phyloP scores from a whole-genome alignment of 352 stramenopile genomes.

The Halophytophthora polymorphica region DNA sequence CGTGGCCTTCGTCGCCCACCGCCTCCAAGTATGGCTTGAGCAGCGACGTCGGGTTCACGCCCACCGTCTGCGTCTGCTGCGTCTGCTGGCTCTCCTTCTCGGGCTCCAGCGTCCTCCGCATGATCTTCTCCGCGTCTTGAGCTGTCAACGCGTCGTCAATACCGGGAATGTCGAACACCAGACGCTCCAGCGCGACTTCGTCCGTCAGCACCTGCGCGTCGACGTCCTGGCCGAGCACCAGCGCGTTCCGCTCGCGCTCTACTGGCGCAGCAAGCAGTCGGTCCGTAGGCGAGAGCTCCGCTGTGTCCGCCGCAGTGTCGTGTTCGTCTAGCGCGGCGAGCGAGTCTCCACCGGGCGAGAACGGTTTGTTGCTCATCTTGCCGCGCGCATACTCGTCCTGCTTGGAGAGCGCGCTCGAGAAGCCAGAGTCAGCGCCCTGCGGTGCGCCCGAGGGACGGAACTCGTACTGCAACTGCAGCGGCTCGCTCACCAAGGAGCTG shows the following conservation, averaged over 20 bases:
- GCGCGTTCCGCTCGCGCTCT: slow-evolving; percentile 34
- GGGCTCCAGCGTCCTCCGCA: background rate
- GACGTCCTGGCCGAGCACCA: slow-evolving; percentile 23
- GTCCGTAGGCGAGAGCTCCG: slow-evolving; percentile 8
- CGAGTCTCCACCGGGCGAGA: slow-evolving; percentile 60
- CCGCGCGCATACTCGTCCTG: slow-evolving; percentile 80
- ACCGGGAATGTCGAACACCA: slow-evolving; percentile 54
- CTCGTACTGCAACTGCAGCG: slow-evolving; percentile 58
- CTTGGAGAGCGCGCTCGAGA: slow-evolving; percentile 64
- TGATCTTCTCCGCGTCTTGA: slow-evolving; percentile 40
- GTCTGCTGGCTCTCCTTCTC: slow-evolving; percentile 5
- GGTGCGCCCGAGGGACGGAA: slow-evolving; percentile 41
- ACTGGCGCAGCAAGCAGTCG: slow-evolving; percentile 19
- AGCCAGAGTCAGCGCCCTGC: slow-evolving; percentile 38
- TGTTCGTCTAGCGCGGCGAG: slow-evolving; percentile 29
- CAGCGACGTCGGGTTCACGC: slow-evolving; percentile 49
- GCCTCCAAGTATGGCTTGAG: slow-evolving; percentile 70
- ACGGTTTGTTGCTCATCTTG: slow-evolving; percentile 78
- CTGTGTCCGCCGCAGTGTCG: background rate
- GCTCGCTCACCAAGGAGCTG: slow-evolving; percentile 43
- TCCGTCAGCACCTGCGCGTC: slow-evolving; percentile 18
- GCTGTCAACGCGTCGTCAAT: slow-evolving; percentile 51
- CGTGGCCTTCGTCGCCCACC: slow-evolving; percentile 42
- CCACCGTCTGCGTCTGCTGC: slow-evolving; percentile 31
- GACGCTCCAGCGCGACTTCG: slow-evolving; percentile 28